A percentile compares a stretch with the other conserved stretches of the same genome.
phyloP scores from a whole-genome alignment of 331 rosid species.

The Pyracantha coccinea region DNA sequence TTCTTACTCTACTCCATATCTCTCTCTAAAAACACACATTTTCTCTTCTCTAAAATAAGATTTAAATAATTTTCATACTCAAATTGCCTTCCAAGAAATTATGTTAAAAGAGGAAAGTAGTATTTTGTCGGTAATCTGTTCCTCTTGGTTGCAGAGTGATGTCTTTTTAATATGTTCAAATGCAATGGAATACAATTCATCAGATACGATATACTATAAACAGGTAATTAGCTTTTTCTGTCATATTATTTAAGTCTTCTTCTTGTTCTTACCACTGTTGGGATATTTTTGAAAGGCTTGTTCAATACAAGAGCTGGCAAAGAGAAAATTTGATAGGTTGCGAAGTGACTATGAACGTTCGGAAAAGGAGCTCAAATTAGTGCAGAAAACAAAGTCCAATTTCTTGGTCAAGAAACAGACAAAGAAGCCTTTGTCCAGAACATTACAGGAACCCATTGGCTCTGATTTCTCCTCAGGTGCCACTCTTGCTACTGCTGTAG shows the following conservation, averaged over 20 bases:
- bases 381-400: constrained; percentile 46
- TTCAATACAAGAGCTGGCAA: constrained; percentile 80
- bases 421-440: constrained; percentile 48
- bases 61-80: background rate
- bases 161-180: constrained; percentile 72
- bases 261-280: constrained; percentile 4
- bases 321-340: constrained; percentile 67
- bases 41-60: too few relatives aligned
- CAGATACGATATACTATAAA: constrained; percentile 80
- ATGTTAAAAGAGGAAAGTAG: background rate
- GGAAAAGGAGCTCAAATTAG: constrained; percentile 59
- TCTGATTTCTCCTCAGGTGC: constrained; percentile 86
- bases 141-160: constrained; percentile 64
- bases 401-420: constrained; percentile 51
- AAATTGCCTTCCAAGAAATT: background rate
- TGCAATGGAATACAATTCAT: constrained; percentile 81
- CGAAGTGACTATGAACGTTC: constrained; percentile 41
- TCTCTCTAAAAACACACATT: too few relatives aligned
- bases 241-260: background rate
- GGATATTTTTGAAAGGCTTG: constrained; percentile 50
- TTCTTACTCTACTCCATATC: background rate
- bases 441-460: constrained; percentile 67
- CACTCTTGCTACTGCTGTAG: constrained; percentile 67
- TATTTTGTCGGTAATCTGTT: constrained; percentile 10
- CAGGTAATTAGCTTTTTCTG: constrained; percentile 46